phyloP scores from a whole-genome alignment of 2,329 filamentous ascomycete genomes.

The Cryphonectria parasitica region DNA sequence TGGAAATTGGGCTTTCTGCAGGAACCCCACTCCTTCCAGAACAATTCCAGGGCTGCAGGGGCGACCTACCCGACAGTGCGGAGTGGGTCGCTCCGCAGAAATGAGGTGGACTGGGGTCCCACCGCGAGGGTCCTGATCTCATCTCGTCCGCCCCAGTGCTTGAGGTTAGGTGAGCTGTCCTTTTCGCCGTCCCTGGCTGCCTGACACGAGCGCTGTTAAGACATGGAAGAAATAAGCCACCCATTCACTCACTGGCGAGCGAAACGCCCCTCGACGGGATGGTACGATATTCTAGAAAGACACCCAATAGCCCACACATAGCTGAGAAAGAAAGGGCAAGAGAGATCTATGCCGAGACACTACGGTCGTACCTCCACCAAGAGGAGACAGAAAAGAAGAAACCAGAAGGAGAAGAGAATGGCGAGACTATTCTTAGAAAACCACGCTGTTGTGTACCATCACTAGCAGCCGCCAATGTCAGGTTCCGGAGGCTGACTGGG shows the following conservation, averaged over 20 bases:
- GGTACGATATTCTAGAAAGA: neutral
- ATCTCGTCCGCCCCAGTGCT: conserved; percentile 15
- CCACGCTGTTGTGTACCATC: conserved; percentile 20
- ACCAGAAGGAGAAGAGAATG: neutral
- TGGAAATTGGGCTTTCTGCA: conserved; percentile 22
- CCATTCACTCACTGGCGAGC: neutral
- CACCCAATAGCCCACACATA: neutral
- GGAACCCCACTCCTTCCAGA: conserved; percentile 27
- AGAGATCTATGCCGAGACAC: neutral
- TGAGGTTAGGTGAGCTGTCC: conserved; percentile 4
- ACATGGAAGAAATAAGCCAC: conserved; percentile 1
- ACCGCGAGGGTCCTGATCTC: conserved; percentile 23
- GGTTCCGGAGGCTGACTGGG: conserved; percentile 25
- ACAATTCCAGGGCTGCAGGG: conserved; percentile 25
- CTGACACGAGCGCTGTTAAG: neutral
- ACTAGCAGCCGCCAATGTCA: conserved; percentile 22
- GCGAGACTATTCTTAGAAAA: conserved; percentile 17
- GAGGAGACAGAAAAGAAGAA: neutral
- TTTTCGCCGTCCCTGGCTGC: neutral
- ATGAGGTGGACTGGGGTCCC: conserved; percentile 21
- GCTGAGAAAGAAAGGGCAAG: neutral
- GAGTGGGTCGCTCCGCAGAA: conserved; percentile 22
- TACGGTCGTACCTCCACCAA: neutral
- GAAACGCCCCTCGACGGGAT: neutral
- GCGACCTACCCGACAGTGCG: conserved; percentile 11